Conservation (phyloP, 345 rosid species). For the Mercurialis annua region DNA sequence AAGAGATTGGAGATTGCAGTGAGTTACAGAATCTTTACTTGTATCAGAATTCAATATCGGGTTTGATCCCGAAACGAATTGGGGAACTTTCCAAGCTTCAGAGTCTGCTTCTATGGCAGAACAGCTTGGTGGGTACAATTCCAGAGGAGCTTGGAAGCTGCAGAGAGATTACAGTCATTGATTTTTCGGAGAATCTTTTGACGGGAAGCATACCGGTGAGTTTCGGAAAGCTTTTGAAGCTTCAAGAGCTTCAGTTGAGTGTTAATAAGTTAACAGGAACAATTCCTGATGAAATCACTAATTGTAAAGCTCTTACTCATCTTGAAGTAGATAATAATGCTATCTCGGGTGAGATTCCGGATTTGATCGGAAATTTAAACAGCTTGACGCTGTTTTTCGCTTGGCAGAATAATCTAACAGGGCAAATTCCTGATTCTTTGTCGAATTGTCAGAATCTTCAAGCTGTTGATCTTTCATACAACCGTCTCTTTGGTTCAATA, state of each 20-base stretch:
- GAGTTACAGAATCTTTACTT: conserved; percentile 78
- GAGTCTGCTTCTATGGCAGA: conserved; percentile 84
- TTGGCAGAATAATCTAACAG: conserved; percentile 84
- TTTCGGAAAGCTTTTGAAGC: conserved; percentile 70
- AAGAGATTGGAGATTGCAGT: conserved; percentile 78
- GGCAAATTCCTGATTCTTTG: conserved; percentile 62
- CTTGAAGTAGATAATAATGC: conserved; percentile 75
- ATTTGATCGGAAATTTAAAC: conserved; percentile 49
- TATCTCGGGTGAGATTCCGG: conserved; percentile 76
- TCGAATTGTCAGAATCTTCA: conserved; percentile 71
- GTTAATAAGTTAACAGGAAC: conserved; percentile 80
- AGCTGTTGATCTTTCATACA: conserved; percentile 89
- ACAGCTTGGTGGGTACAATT: conserved; percentile 75
- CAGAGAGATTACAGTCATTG: conserved; percentile 58
- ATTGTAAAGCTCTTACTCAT: conserved; percentile 62
- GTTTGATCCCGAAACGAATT: conserved; percentile 56
- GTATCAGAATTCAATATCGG: conserved; percentile 85
- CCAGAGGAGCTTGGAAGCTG: conserved; percentile 71
- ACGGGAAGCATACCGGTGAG: conserved; percentile 75
- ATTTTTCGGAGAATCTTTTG: conserved; percentile 73
- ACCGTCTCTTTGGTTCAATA: conserved; percentile 66
- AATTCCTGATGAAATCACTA: conserved; percentile 65
- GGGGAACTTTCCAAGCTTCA: conserved; percentile 79
- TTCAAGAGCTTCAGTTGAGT: conserved; percentile 83
- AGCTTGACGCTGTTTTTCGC: conserved; percentile 81